A percentile compares a stretch with the other conserved stretches of the same genome.
Evolutionary conservation across 1,284 basidiomycete genomes (phyloP).

Genomic region (Phlebopus sp.): DNA sequence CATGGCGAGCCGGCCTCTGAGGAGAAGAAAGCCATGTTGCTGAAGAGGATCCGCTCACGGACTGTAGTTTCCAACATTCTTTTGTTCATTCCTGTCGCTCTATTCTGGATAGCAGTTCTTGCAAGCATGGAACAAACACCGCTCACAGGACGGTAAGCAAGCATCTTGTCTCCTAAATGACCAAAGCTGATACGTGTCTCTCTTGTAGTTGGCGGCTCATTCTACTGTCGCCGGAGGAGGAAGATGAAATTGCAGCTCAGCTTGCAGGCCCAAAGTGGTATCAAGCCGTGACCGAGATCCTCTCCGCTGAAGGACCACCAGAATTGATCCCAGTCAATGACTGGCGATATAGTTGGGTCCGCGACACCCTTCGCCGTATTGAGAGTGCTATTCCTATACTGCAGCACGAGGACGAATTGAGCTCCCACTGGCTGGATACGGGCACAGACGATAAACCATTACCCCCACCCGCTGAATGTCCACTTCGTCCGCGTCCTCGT

Average conservation of each 20-base stretch:
- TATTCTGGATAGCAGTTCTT: conserved; percentile 75
- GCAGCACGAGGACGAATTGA: conserved; percentile 51
- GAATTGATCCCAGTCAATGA: conserved; percentile 65
- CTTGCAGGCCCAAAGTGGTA: conserved; percentile 85
- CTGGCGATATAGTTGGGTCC: conserved; percentile 86
- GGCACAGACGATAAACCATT: conserved; percentile 50
- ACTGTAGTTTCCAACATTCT: conserved; percentile 56
- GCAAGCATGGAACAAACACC: conserved; percentile 82
- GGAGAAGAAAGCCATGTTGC: conserved; percentile 45
- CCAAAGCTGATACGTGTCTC: conserved; percentile 5
- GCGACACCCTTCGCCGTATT: conserved; percentile 67
- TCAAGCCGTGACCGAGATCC: conserved; percentile 73
- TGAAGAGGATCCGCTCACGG: conserved; percentile 46
- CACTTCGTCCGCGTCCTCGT: conserved; percentile 68
- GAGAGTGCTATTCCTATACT: conserved; percentile 70
- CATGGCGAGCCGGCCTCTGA: conserved; percentile 49
- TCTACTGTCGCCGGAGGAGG: conserved; percentile 85
- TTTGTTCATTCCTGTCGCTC: conserved; percentile 60
- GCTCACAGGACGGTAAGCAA: conserved; percentile 72
- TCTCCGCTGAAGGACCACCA: conserved; percentile 65
- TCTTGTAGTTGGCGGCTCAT: conserved; percentile 74
- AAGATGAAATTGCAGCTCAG: conserved; percentile 76
- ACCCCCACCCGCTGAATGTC: conserved; percentile 69
- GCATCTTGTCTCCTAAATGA: not conserved
- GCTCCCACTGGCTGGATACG: conserved; percentile 55